Evolutionary conservation across 116 monocot species (phyloP).

Genomic region (Iris pallida): DNA sequence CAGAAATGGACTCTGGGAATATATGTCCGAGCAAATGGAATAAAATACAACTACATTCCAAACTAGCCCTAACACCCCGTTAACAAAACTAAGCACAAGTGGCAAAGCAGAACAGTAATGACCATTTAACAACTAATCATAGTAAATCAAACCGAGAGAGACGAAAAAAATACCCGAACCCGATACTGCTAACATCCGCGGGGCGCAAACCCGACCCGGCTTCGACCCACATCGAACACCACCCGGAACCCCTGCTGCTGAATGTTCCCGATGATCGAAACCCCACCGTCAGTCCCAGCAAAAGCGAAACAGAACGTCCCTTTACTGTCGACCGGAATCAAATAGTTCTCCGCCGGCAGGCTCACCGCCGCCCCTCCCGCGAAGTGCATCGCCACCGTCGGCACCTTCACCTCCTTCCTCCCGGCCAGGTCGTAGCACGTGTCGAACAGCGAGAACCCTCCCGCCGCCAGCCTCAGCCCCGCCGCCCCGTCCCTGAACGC

Average conservation of each 20-base stretch:
- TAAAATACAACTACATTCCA: too few relatives aligned
- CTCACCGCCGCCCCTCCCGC: slow-evolving; percentile 46
- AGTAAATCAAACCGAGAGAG: too few relatives aligned
- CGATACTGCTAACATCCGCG: slow-evolving; percentile 37
- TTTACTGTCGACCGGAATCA: slow-evolving; percentile 72
- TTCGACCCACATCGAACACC: slow-evolving; percentile 53
- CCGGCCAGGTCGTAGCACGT: slow-evolving; percentile 81
- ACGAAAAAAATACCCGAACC: too few relatives aligned
- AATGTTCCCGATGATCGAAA: slow-evolving; percentile 90
- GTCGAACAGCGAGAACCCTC: slow-evolving; percentile 87
- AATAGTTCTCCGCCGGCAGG: slow-evolving; percentile 84
- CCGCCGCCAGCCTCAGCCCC: slow-evolving; percentile 36
- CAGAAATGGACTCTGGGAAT: too few relatives aligned
- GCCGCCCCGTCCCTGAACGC: slow-evolving; percentile 60
- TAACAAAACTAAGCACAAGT: too few relatives aligned
- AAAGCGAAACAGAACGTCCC: slow-evolving; percentile 93
- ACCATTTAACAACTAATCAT: too few relatives aligned
- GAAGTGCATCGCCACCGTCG: slow-evolving; percentile 76
- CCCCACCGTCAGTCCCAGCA: slow-evolving; percentile 76
- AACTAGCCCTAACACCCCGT: too few relatives aligned
- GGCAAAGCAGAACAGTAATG: too few relatives aligned
- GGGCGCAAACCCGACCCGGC: slow-evolving; percentile 50
- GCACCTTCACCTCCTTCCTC: slow-evolving; percentile 68
- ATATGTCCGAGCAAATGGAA: too few relatives aligned
- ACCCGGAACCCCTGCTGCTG: slow-evolving; percentile 95